These are phyloP conservation scores for Huntiella omanensis DNA, from an alignment of 2,329 filamentous ascomycete species.

Conservation along the genomic window DNA sequence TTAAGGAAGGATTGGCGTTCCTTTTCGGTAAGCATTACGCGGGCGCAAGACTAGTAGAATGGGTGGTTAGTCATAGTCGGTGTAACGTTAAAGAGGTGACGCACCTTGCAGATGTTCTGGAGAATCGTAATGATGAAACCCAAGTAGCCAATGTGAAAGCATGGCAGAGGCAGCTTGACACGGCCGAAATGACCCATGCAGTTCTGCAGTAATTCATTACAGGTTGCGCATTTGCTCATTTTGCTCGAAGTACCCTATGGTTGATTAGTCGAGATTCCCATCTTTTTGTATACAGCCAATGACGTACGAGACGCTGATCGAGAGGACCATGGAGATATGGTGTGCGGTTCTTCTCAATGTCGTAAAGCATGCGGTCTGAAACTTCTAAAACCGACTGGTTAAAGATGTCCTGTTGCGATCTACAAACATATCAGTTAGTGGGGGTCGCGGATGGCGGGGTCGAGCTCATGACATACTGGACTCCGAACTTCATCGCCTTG, in stretches of 20 bases:
- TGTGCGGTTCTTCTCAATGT: conserved; percentile 60
- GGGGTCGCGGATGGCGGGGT: not conserved
- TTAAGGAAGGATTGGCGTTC: conserved; percentile 63
- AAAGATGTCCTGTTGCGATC: conserved; percentile 82
- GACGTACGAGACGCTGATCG: conserved; percentile 53
- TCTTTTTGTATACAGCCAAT: not conserved
- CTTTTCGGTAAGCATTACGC: conserved; percentile 61
- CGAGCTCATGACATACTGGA: conserved; percentile 41
- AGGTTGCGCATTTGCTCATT: conserved; percentile 60
- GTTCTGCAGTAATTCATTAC: conserved; percentile 57
- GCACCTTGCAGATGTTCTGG: conserved; percentile 79
- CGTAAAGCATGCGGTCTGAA: conserved; percentile 84
- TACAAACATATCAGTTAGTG: conserved; percentile 17
- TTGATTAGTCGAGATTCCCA: not conserved
- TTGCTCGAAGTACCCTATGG: conserved; percentile 67
- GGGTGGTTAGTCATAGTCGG: conserved; percentile 4
- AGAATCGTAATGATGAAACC: conserved; percentile 83
- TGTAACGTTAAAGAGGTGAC: conserved; percentile 2
- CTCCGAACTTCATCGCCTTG: conserved; percentile 83
- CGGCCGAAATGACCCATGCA: conserved; percentile 95
- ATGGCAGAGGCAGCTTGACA: conserved; percentile 73
- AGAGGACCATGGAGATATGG: conserved; percentile 71
- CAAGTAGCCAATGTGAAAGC: conserved; percentile 91
- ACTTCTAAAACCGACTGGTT: conserved; percentile 90
- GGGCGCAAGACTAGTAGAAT: conserved; percentile 49